Evolutionary conservation across 108 stramenopile genomes (phyloP).

Genomic region (Discostella pseudostelligera): DNA sequence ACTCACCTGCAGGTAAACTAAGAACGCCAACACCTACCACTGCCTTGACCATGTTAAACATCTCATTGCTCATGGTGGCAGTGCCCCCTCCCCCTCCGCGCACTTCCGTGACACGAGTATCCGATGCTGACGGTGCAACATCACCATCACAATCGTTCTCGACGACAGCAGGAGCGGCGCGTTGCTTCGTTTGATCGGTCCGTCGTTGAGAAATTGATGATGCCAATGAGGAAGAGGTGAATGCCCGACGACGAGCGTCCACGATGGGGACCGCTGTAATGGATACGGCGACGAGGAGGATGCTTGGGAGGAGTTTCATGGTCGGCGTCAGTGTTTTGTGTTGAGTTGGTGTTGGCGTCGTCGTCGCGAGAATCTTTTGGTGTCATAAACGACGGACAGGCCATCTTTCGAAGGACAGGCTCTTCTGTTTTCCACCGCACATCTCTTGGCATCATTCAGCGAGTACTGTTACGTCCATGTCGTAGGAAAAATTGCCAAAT

Average conservation of each 20-base stretch:
- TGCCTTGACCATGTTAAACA: slow-evolving; percentile 92
- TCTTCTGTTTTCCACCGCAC: too few species aligned
- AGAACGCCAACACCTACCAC: slow-evolving; percentile 92
- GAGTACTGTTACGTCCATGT: too few species aligned
- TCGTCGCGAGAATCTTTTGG: too few species aligned
- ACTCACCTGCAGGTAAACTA: slow-evolving; percentile 76
- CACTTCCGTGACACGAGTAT: slow-evolving; percentile 2
- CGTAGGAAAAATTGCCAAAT: too few species aligned
- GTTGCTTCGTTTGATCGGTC: not conserved
- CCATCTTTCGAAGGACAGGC: too few species aligned
- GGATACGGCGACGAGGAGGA: slow-evolving; percentile 16
- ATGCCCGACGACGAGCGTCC: slow-evolving; percentile 8
- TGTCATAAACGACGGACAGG: too few species aligned
- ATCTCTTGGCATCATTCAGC: not conserved
- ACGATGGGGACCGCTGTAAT: slow-evolving; percentile 11
- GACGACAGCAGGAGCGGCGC: not conserved
- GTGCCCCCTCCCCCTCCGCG: slow-evolving; percentile 46
- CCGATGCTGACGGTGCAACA: not conserved
- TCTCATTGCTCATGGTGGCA: slow-evolving; percentile 65
- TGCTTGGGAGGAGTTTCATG: slow-evolving; percentile 14
- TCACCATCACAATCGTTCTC: not conserved
- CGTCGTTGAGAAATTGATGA: not conserved
- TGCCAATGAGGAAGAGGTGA: slow-evolving; percentile 7
- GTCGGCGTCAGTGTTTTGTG: not conserved
- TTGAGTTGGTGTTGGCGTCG: too few species aligned